Evolutionary conservation across 768 basidiomycete genomes (phyloP), one percentile per base, ranked within the genome.

Genomic region (Phanerochaete carnosa): DNA sequence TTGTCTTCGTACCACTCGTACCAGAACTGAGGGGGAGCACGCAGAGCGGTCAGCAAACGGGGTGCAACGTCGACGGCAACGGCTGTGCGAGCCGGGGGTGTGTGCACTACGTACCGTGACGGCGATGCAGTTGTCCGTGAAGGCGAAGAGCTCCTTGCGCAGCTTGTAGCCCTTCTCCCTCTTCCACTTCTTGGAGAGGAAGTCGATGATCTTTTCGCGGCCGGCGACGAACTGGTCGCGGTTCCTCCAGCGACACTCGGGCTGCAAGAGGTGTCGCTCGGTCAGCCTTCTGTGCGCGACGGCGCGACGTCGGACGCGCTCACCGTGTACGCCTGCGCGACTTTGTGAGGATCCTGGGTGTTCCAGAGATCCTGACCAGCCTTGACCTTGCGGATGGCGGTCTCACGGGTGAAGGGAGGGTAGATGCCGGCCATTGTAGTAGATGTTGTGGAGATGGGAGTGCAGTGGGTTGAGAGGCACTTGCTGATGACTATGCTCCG

Each of bases 181-280:
- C 43, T 70, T 65, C 84, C 84, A 86, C 64, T 85, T 86, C 60
- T 73, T 70, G 19, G 69, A 74, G 45, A 85, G 65, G 71, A 84
- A 84, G 47, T 66, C 61, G 59, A 77, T 74, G 52, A 84, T 78
- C 52, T 76, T 75, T 5, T 72, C 73, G 26, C 74, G 72, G 0
- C 83, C 83, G 33, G 62, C 58, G 61, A 80, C 65, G 69, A 86
- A 86, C 19, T 69, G 59, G 66, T 79, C 79, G 33, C 85, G 74
- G 71, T 86, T 86, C 25, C 85, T 72, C 85, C 83, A 85, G 65
- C 80, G 71, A 4, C 78, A 79, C 66, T 83, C 79, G 12, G 63
- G 64, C 68, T 69, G 51, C 12, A 28, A 1, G 23, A 29, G 30
- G 54, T 30, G 49, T 25, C 13, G 23, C n/a, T 12, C 22, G 4